Evolutionary conservation across 768 basidiomycete genomes (phyloP), one percentile per base, ranked within the genome.

Genomic region (Hydnomerulius pinastri): DNA sequence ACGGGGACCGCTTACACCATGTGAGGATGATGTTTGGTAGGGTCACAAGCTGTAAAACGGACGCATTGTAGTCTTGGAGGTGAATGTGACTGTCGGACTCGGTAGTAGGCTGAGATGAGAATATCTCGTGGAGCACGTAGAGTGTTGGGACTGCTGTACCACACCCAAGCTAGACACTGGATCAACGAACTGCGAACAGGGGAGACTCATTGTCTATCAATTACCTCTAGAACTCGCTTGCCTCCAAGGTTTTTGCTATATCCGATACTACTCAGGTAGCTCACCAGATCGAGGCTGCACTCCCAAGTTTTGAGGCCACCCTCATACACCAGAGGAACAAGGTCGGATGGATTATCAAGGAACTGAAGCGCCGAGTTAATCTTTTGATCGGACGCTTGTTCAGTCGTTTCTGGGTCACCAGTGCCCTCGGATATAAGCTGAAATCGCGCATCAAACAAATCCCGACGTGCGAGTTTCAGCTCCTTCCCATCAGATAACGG

Each of bases 301-400:
- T 99, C 96, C 96, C 96, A 99, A 2, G 94, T 98, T 70, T 98
- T 98, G 44, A 98, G 67, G 5, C 96, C 96, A 18, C 96, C 96
- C 71, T 99, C 96, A 58, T 99, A 98, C 1, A 93, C 77, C 1
- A 93, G 86, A 2, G 93, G 89, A 4, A 98, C 82, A 12, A 99
- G 80, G 68, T 98, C 96, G 0, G 92, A 92, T 0, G 88, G 88
- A 1, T 86, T 82, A 55, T 92, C 87, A 15, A 96, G 73, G 50
- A 87, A 91, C 11, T 77, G 74, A 1, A 87, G 71, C 0, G 78
- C 77, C 0, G 71, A 67, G 38, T 63, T 52, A 18, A 40, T 24
- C 33, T 29, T 38, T 20, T 41, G 27, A 24, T 43, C 36, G 25
- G 48, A 51, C 20, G 56, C 53, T 20, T 63, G 63, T 2, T 56